A percentile compares a stretch with the other conserved stretches of the same genome.
Conservation (phyloP, 2,329 filamentous ascomycete species). For the Colletotrichum sp. region DNA sequence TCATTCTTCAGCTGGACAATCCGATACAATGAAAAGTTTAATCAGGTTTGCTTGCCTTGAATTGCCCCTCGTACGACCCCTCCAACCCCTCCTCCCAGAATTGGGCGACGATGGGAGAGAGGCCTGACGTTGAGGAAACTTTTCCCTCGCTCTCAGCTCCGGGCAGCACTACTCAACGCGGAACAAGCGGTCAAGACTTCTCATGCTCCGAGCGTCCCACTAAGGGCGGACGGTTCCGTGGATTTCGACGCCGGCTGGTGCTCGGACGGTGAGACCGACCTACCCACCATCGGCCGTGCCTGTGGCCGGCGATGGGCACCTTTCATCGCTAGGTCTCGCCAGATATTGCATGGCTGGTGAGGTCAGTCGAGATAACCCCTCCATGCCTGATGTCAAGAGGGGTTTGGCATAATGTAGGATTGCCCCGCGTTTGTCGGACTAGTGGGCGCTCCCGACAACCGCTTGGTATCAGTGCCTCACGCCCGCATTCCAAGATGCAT, state of each 20-base stretch:
- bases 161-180: neutral
- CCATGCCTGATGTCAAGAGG: neutral
- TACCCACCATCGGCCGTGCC: neutral
- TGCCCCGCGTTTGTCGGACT: neutral
- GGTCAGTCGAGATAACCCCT: neutral
- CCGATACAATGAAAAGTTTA: neutral
- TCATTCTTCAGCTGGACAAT: neutral
- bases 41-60: neutral
- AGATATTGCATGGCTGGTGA: neutral
- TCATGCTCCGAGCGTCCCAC: slow-evolving; percentile 7
- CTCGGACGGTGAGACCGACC: neutral
- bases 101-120: neutral
- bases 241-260: neutral
- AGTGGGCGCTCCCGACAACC: neutral
- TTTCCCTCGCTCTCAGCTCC: neutral
- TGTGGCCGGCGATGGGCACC: neutral
- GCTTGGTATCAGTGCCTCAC: neutral
- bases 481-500: neutral
- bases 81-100: neutral
- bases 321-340: neutral
- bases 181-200: slow-evolving; percentile 15
- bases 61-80: neutral
- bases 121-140: neutral
- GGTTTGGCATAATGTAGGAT: neutral
- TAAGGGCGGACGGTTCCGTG: slow-evolving; percentile 4